Evolutionary conservation across 2,329 filamentous ascomycete genomes (phyloP).

Genomic region (Coniochaeta pulveracea): DNA sequence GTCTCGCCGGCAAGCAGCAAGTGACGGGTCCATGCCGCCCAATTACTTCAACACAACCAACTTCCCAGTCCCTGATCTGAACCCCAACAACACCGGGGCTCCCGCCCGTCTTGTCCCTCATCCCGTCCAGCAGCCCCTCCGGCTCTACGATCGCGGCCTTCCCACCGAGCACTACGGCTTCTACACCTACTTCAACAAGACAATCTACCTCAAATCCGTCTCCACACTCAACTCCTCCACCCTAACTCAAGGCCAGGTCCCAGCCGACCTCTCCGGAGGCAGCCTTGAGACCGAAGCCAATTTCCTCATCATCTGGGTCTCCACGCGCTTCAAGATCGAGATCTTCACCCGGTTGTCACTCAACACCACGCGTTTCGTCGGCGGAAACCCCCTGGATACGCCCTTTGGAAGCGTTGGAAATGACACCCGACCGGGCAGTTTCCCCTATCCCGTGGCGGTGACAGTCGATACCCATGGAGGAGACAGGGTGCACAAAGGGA

Average conservation of each 20-base stretch:
- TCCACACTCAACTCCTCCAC: constrained; percentile 34
- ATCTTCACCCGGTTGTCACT: constrained; percentile 46
- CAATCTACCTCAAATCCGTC: constrained; percentile 64
- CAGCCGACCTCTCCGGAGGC: constrained; percentile 44
- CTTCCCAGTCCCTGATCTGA: constrained; percentile 53
- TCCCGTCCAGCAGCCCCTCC: constrained; percentile 64
- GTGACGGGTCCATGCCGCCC: too few relatives aligned
- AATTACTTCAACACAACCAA: constrained; percentile 5
- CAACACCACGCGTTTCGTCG: constrained; percentile 29
- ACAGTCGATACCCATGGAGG: constrained; percentile 53
- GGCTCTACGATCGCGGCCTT: constrained; percentile 74
- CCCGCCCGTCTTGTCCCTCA: constrained; percentile 62
- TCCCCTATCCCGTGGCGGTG: constrained; percentile 53
- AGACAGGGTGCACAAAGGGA: constrained; percentile 35
- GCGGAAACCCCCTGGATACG: constrained; percentile 7
- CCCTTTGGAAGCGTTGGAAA: constrained; percentile 7
- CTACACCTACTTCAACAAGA: constrained; percentile 83
- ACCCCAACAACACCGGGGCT: constrained; percentile 60
- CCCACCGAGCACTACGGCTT: constrained; percentile 84
- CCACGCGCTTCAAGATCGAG: constrained; percentile 52
- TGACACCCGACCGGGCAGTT: constrained; percentile 39
- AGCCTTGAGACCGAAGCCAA: constrained; percentile 38
- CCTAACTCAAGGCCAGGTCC: constrained; percentile 21
- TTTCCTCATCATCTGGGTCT: constrained; percentile 44
- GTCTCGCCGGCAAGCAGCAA: constrained; percentile 14